Percentiles rank a stretch among this genome's conserved stretches.
Evolutionary conservation across 352 stramenopile genomes (phyloP).

Genomic region (Phytophthora aleatoria): DNA sequence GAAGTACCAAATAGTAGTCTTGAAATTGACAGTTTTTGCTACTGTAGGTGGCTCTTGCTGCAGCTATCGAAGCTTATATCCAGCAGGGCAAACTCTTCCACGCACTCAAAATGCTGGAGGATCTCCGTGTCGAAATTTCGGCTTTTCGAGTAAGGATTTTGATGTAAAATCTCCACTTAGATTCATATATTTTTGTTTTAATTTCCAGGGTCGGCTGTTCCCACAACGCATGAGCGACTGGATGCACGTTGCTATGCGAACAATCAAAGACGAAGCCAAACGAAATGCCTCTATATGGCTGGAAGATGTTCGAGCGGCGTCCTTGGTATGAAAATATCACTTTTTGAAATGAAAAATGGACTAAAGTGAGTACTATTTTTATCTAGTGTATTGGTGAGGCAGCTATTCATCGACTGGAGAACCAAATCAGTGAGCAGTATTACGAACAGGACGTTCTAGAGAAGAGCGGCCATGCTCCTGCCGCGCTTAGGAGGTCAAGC

Average conservation of each 20-base stretch:
- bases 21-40: background rate
- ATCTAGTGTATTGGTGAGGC: slow-evolving; percentile 62
- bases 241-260: slow-evolving; percentile 74
- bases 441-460: slow-evolving; percentile 80
- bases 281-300: slow-evolving; percentile 67
- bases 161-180: slow-evolving; percentile 2
- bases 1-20: background rate
- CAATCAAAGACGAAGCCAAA: slow-evolving; percentile 79
- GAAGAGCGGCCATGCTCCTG: slow-evolving; percentile 51
- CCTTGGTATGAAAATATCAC: slow-evolving; percentile 38
- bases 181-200: slow-evolving; percentile 1
- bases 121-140: slow-evolving; percentile 69
- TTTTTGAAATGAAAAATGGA: background rate
- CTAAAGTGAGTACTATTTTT: background rate
- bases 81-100: slow-evolving; percentile 76
- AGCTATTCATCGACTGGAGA: slow-evolving; percentile 74
- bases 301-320: slow-evolving; percentile 68
- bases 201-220: slow-evolving; percentile 67
- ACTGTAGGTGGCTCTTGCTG: slow-evolving; percentile 62
- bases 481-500: slow-evolving; percentile 14
- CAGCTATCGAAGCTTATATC: slow-evolving; percentile 70
- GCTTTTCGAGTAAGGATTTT: slow-evolving; percentile 56
- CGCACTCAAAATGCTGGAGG: slow-evolving; percentile 75
- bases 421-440: slow-evolving; percentile 76
- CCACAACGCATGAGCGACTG: slow-evolving; percentile 80